Evolutionary conservation across 2,329 filamentous ascomycete genomes (phyloP), one percentile per base, ranked within the genome.

Genomic region (Botrytis sinoallii): DNA sequence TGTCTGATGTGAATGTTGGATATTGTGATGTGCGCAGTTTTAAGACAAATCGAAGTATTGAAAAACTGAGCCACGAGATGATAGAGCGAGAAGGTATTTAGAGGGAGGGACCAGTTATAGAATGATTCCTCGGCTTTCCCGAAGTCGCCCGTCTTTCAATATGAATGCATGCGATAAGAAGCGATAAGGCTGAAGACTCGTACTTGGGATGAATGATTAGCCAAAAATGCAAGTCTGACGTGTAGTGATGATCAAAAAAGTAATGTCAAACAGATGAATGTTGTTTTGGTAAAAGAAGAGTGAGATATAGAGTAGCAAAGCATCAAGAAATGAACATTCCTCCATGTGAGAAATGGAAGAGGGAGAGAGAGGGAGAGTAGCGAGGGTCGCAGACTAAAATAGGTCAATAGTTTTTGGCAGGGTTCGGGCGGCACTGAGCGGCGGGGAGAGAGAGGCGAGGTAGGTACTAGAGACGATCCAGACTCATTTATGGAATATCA

Each of bases 131-230:
- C 65, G 35, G 46, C 16, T 32, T 40, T 55, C 29, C 35, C 25
- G 29, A 40, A 68, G 25, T n/a, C 48, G 25, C 3, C 48, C 25
- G 52, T 42, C 29, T 12, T 57, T 29, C n/a, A 25, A 57, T 42
- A 14, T 0, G 38, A 25, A 68, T 57, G n/a, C 35, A 57, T 42
- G 18, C 35, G 66, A 68, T 57, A 68, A 68, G 66, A 57, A 32
- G 66, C 66, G 66, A 57, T 57, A 57, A 57, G 66, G 52, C 48
- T 68, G 66, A 68, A 68, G 57, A 68, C 16, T 55, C 35, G 66
- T 32, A 42, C 48, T 68, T 42, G 46, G 25, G 48, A 40, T 29
- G 65, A 42, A 57, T 57, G 25, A 42, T 63, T 18, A 18, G 52
- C 14, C 60, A 63, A 40, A 61, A n/a, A 63, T 63, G 38, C 29